Conservation (phyloP, 768 basidiomycete species). For the Hysterangium stoloniferum region DNA sequence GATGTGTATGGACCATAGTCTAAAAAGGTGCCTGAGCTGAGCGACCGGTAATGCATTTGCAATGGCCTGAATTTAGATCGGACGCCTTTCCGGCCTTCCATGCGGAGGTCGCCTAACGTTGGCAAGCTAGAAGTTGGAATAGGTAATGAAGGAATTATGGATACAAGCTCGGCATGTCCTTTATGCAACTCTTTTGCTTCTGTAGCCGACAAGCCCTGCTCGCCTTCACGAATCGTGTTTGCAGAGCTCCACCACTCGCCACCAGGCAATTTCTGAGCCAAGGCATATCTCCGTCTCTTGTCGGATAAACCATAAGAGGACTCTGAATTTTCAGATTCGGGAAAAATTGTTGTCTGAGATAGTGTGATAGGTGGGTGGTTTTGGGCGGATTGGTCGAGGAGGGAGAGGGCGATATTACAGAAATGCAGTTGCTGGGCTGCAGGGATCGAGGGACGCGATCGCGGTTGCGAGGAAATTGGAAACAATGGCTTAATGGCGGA, state of each 20-base stretch:
- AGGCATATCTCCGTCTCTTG: conserved; percentile 52
- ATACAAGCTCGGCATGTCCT: conserved; percentile 69
- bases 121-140: conserved; percentile 24
- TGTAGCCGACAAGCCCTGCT: conserved; percentile 23
- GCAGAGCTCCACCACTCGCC: conserved; percentile 79
- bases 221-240: conserved; percentile 23
- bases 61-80: conserved; percentile 36
- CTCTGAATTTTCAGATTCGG: conserved; percentile 25
- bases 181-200: conserved; percentile 46
- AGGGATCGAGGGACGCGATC: conserved; percentile 53
- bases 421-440: conserved; percentile 67
- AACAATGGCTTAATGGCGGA: conserved; percentile 59
- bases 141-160: conserved; percentile 59
- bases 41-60: conserved; percentile 35
- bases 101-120: conserved; percentile 41
- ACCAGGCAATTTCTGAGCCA: conserved; percentile 70
- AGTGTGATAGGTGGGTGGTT: conserved; percentile 30
- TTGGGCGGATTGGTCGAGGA: conserved; percentile 61
- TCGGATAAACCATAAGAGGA: conserved; percentile 17
- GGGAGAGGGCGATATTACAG: conserved; percentile 62
- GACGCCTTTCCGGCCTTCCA: conserved; percentile 27
- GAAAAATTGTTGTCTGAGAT: conserved; percentile 13
- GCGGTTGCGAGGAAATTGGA: conserved; percentile 60
- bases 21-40: conserved; percentile 62
- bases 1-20: conserved; percentile 71